These are phyloP conservation scores for Trametes pubescens DNA, from an alignment of 1,284 basidiomycete species.

Conservation along the genomic window DNA sequence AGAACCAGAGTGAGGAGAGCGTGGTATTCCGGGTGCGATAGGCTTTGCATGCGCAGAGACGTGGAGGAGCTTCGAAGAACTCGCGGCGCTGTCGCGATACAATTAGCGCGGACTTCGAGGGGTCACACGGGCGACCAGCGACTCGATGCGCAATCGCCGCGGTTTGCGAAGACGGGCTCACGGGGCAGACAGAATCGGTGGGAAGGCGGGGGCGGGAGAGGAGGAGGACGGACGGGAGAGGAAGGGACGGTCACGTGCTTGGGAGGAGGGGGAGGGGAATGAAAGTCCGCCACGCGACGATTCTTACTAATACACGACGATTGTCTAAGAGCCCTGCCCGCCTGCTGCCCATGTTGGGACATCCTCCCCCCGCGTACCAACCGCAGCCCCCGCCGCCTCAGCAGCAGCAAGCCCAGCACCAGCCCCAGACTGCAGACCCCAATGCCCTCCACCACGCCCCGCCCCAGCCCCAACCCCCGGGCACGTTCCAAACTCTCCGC, in stretches of 20 bases:
- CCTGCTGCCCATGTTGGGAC: conserved; percentile 47
- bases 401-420: conserved; percentile 41
- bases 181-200: neutral
- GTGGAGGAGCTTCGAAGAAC: neutral
- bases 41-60: neutral
- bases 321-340: conserved; percentile 35
- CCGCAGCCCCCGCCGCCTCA: conserved; percentile 42
- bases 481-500: conserved; percentile 62
- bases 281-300: conserved; percentile 40
- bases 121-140: neutral
- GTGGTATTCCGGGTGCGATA: conserved; percentile 1
- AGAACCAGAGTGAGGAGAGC: neutral
- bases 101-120: neutral
- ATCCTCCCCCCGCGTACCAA: conserved; percentile 47
- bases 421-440: conserved; percentile 37
- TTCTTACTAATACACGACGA: conserved; percentile 48
- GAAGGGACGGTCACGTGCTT: conserved; percentile 28
- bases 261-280: conserved; percentile 20
- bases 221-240: conserved; percentile 18
- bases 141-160: too few species aligned
- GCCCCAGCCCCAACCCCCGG: conserved; percentile 46
- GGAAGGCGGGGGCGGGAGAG: neutral
- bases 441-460: conserved; percentile 34
- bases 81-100: neutral
- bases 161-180: neutral